These are phyloP conservation scores for Echites panduratus DNA, from an alignment of 257 asterid genomes.

Conservation along the genomic window DNA sequence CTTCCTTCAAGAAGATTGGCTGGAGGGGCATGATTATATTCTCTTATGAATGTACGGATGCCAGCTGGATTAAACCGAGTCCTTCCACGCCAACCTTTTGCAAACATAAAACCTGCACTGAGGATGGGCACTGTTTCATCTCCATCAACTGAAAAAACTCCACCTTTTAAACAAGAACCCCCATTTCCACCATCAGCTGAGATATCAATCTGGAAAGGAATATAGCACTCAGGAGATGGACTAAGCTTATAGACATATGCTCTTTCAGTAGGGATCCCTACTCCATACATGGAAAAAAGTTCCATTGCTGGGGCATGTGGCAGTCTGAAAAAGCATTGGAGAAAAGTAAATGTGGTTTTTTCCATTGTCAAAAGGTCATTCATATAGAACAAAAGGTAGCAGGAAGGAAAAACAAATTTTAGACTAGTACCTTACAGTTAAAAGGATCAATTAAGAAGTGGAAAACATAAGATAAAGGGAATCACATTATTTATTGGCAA, in stretches of 20 bases:
- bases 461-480: background rate
- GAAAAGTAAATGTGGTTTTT: background rate
- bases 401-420: background rate
- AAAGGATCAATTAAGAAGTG: background rate
- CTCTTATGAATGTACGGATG: slow-evolving; percentile 49
- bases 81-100: slow-evolving; percentile 75
- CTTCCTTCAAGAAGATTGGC: slow-evolving; percentile 65
- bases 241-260: slow-evolving; percentile 70
- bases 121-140: slow-evolving; percentile 78
- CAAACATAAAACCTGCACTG: slow-evolving; percentile 74
- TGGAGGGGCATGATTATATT: slow-evolving; percentile 70
- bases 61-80: slow-evolving; percentile 87
- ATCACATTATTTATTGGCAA: background rate
- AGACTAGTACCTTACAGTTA: background rate
- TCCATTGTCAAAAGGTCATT: background rate
- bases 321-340: slow-evolving; percentile 39
- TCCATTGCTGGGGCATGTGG: slow-evolving; percentile 86
- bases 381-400: background rate
- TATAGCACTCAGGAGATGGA: slow-evolving; percentile 54
- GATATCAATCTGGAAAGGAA: slow-evolving; percentile 73
- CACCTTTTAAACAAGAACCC: slow-evolving; percentile 61
- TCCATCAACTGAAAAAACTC: slow-evolving; percentile 71
- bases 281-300: slow-evolving; percentile 83
- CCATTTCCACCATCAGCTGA: slow-evolving; percentile 59
- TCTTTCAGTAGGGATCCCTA: slow-evolving; percentile 86